A percentile compares a stretch with the other conserved stretches of the same genome.
Evolutionary conservation across 2,329 filamentous ascomycete genomes (phyloP).

Genomic region (Talaromyces sp.): DNA sequence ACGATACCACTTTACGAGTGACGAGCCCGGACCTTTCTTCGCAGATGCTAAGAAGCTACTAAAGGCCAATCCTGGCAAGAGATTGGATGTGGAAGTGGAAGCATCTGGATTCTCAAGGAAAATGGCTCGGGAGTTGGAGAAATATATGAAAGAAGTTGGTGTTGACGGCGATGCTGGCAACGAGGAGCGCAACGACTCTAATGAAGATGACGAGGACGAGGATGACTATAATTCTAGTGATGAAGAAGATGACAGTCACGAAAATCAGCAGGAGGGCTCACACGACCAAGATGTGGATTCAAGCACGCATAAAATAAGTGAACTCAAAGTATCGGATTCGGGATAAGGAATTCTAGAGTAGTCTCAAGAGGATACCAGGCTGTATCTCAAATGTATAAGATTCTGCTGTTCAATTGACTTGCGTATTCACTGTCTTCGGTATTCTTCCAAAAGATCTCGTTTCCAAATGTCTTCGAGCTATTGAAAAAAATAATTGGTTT

Average conservation of each 20-base stretch:
- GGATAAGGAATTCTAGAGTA: constrained; percentile 1
- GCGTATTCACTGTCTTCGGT: background rate
- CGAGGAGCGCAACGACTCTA: constrained; percentile 28
- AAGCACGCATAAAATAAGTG: constrained; percentile 24
- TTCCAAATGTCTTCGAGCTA: no score
- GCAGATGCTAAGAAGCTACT: constrained; percentile 72
- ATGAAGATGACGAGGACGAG: constrained; percentile 32
- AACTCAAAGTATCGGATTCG: constrained; percentile 25
- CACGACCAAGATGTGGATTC: constrained; percentile 17
- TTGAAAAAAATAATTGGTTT: background rate
- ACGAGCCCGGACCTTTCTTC: constrained; percentile 78
- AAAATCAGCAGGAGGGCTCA: constrained; percentile 2
- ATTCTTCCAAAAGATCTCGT: background rate
- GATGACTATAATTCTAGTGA: constrained; percentile 25
- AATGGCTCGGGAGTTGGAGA: constrained; percentile 89
- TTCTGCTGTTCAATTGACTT: background rate
- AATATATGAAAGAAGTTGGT: constrained; percentile 72
- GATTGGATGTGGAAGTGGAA: constrained; percentile 82
- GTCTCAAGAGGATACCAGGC: background rate
- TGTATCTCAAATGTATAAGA: background rate
- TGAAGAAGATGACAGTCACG: constrained; percentile 27
- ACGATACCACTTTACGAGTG: constrained; percentile 79
- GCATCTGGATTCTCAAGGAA: constrained; percentile 95
- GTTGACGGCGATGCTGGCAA: constrained; percentile 48
- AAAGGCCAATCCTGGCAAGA: constrained; percentile 53